phyloP scores from a whole-genome alignment of 1,284 basidiomycete genomes.

The Mycosarcoma maydis region DNA sequence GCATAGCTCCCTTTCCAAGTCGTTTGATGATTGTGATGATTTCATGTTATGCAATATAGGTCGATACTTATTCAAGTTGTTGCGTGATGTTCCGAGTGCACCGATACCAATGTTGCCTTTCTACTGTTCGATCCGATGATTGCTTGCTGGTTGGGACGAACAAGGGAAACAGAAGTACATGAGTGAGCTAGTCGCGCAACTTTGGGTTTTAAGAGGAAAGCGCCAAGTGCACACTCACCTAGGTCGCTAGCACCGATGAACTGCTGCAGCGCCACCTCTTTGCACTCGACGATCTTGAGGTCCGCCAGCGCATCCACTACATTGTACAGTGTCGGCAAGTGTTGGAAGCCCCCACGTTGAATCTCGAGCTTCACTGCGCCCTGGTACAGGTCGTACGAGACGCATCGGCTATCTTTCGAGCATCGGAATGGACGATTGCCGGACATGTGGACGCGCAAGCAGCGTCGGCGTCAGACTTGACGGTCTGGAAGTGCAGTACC shows the following conservation, averaged over 20 bases:
- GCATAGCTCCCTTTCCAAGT: too few species aligned
- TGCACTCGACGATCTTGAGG: neutral
- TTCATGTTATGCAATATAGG: too few species aligned
- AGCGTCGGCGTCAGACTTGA: neutral
- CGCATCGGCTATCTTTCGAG: too few species aligned
- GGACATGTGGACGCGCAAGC: neutral
- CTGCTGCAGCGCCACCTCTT: constrained; percentile 1
- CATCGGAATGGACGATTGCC: neutral
- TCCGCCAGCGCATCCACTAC: neutral
- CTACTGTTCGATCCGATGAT: constrained; percentile 1
- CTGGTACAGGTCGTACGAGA: neutral
- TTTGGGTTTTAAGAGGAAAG: too few species aligned
- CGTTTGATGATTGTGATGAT: too few species aligned
- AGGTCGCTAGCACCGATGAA: constrained; percentile 7
- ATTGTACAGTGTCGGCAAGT: constrained; percentile 7
- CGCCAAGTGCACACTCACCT: too few species aligned
- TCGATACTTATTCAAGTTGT: too few species aligned
- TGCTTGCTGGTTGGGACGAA: too few species aligned
- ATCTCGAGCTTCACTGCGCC: neutral
- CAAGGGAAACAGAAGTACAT: too few species aligned
- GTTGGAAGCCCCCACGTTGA: neutral
- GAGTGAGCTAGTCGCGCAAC: too few species aligned
- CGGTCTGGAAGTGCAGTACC: neutral
- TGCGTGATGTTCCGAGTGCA: too few species aligned
- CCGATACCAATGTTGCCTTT: too few species aligned